Evolutionary conservation across 2,329 filamentous ascomycete species (phyloP).

Genomic region (Fonsecaea erecta): DNA sequence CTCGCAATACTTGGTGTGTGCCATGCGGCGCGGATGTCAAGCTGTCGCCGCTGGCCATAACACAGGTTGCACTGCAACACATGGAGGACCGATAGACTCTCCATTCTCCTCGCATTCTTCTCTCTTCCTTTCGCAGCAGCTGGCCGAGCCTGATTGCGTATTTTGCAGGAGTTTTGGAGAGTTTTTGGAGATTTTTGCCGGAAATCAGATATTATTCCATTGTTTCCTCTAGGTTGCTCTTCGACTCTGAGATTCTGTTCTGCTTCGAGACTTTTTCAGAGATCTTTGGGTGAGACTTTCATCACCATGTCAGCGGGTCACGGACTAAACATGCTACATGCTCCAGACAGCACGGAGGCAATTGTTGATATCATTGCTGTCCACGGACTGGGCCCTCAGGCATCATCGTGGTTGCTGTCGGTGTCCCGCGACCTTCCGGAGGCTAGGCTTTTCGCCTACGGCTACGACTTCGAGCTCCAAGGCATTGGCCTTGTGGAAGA

Average conservation of each 20-base stretch:
- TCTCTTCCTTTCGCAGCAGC: too few relatives aligned
- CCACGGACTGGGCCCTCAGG: slow-evolving; percentile 1
- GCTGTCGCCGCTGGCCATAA: not conserved
- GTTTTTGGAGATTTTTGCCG: too few relatives aligned
- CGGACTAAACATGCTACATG: not conserved
- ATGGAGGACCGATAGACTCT: not conserved
- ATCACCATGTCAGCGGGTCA: not conserved
- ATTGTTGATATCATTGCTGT: slow-evolving; percentile 3
- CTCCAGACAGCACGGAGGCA: not conserved
- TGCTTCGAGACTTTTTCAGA: not conserved
- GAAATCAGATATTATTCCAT: not conserved
- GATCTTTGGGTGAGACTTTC: not conserved
- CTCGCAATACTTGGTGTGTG: not conserved
- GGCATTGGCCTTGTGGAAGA: not conserved
- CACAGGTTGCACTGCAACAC: not conserved
- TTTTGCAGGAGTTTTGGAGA: too few relatives aligned
- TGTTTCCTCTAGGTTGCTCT: not conserved
- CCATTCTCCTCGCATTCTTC: not conserved
- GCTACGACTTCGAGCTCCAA: not conserved
- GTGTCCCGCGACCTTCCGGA: not conserved
- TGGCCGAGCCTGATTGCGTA: too few relatives aligned
- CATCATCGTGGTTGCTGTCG: not conserved
- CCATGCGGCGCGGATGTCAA: not conserved
- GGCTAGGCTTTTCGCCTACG: not conserved
- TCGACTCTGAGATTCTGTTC: not conserved